Conservation (phyloP, 345 rosid species). For the Microcos paniculata region DNA sequence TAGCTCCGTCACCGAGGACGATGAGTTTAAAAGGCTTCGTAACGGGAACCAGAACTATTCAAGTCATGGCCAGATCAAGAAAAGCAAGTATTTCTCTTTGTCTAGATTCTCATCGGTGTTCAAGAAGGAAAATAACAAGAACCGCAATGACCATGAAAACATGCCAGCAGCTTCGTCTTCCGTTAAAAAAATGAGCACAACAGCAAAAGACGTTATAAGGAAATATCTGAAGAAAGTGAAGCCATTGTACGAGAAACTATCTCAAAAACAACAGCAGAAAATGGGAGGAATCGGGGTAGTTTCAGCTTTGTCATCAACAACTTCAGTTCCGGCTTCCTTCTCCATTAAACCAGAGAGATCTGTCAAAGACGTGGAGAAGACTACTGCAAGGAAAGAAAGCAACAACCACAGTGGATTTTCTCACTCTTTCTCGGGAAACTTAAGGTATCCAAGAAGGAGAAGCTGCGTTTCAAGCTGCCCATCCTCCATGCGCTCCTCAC, state of each 20-base stretch:
- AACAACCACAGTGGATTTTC: slow-evolving; percentile 32
- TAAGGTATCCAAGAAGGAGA: slow-evolving; percentile 67
- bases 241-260: slow-evolving; percentile 85
- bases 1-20: slow-evolving; percentile 78
- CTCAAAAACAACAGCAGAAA: slow-evolving; percentile 62
- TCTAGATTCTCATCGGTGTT: slow-evolving; percentile 86
- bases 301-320: background rate
- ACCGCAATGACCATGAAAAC: slow-evolving; percentile 26
- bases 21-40: slow-evolving; percentile 46
- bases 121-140: slow-evolving; percentile 57
- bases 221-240: slow-evolving; percentile 90
- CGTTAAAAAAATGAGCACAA: slow-evolving; percentile 67
- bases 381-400: slow-evolving; percentile 29
- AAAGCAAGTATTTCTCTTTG: slow-evolving; percentile 59
- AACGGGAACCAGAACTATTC: slow-evolving; percentile 9
- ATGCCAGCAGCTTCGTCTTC: slow-evolving; percentile 42
- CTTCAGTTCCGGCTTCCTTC: slow-evolving; percentile 14
- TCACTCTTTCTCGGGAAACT: slow-evolving; percentile 84
- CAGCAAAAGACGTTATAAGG: slow-evolving; percentile 79
- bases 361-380: slow-evolving; percentile 20
- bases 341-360: slow-evolving; percentile 32
- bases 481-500: slow-evolving; percentile 87
- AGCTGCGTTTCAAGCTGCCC: slow-evolving; percentile 76
- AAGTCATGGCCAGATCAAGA: slow-evolving; percentile 32
- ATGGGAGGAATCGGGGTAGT: slow-evolving; percentile 7